Base-by-base conservation (phyloP, 768 basidiomycete species). In the Lactifluus pinguis region DNA sequence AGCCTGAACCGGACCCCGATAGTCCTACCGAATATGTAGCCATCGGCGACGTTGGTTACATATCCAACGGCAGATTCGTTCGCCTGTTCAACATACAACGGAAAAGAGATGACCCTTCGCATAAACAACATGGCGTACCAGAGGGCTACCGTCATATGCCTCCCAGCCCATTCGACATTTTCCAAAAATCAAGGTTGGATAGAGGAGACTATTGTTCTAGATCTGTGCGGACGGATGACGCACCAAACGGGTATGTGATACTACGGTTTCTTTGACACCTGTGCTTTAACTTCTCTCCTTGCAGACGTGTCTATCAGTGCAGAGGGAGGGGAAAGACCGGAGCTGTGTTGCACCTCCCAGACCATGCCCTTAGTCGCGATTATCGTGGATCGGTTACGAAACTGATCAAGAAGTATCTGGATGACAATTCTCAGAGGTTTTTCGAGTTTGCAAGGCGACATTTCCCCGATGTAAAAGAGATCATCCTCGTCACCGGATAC, bases 1-100 rank as follows among this genome's bases (percentile, higher is more conserved):
- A 65, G 11, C 67, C 25, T 25, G 25, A 25, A 25, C 25, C 67
- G 7, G 57, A 67, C 30, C 66, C 66, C 7, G 44, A 47, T 54
- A 42, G 54, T n/a, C n/a, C 61, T 4, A 67, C 67, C 45, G 13
- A 5, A 42, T 25, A 9, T 11, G 64, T 65, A 56, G 42, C 53
- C 4, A 53, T 65, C 13, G 65, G 64, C 6, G 63, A 66, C 34
- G 65, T 66, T 14, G 65, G 65, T 49, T 66, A 60, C 48, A 32
- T 65, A 21, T 25, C 34, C 17, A 48, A 64, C 9, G 64, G 65
- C 47, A 36, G 45, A 34, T 66, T 66, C 44, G 52, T 49, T 48
- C 54, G 59, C 38, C 32, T 65, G 15, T 66, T 65, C 60, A 66
- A 64, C 10, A 41, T 50, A 14, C 54, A 30, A 6, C 42, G 55